Conservation (phyloP, 495 filamentous ascomycete genomes). For the Articulospora tetracladia region DNA sequence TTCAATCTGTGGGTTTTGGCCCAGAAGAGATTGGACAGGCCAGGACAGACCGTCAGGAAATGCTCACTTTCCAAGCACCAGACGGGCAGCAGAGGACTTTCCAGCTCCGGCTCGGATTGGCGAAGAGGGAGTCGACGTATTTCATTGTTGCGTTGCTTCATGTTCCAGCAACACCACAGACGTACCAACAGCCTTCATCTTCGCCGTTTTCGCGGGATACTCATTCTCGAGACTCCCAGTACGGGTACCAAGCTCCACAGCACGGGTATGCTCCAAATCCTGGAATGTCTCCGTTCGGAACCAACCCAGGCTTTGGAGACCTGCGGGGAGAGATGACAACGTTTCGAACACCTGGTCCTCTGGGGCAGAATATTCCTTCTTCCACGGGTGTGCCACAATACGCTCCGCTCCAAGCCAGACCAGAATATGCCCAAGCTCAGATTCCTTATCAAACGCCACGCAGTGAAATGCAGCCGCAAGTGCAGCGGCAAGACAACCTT, state of each 20-base stretch:
- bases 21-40: slow-evolving; percentile 42
- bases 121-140: slow-evolving; percentile 49
- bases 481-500: slow-evolving; percentile 34
- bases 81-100: slow-evolving; percentile 41
- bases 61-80: slow-evolving; percentile 41
- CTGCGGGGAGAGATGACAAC: slow-evolving; percentile 12
- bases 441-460: slow-evolving; percentile 41
- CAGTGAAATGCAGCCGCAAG: slow-evolving; percentile 37
- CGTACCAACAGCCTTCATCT: slow-evolving; percentile 28
- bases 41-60: slow-evolving; percentile 41
- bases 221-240: slow-evolving; percentile 23
- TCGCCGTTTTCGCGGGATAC: slow-evolving; percentile 44
- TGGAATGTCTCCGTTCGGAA: slow-evolving; percentile 25
- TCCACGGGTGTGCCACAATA: slow-evolving; percentile 14
- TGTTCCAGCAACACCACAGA: slow-evolving; percentile 29
- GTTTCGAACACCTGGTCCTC: slow-evolving; percentile 16
- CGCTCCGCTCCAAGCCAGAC: slow-evolving; percentile 9
- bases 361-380: slow-evolving; percentile 1
- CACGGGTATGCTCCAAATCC: slow-evolving; percentile 39
- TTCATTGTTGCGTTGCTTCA: slow-evolving; percentile 45
- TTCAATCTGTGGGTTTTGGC: slow-evolving; percentile 43
- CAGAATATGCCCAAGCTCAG: slow-evolving; percentile 35
- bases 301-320: slow-evolving; percentile 11
- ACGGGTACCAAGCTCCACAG: slow-evolving; percentile 38
- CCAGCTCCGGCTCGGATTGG: slow-evolving; percentile 42